Evolutionary conservation across 2,329 filamentous ascomycete genomes (phyloP).

Genomic region (Phyllosticta ampelicida): DNA sequence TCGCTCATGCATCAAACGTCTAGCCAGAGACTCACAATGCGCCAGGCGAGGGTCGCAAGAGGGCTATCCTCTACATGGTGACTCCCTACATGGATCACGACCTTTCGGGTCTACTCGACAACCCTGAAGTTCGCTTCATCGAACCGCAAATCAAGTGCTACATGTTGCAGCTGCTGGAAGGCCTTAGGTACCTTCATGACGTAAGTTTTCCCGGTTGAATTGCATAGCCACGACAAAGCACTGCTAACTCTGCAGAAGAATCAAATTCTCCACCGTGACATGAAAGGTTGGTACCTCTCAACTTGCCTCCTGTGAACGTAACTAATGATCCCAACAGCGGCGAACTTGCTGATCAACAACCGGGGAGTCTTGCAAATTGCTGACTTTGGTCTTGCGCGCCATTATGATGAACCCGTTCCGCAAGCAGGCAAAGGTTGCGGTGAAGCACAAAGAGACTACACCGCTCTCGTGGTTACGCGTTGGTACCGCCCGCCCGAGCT

Average conservation of each 20-base stretch:
- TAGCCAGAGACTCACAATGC: slow-evolving; percentile 33
- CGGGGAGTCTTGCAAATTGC: slow-evolving; percentile 88
- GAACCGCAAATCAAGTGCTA: slow-evolving; percentile 97
- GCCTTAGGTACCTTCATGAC: slow-evolving; percentile 81
- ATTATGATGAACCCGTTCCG: slow-evolving; percentile 80
- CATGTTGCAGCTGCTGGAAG: slow-evolving; percentile 83
- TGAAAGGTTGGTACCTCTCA: slow-evolving; percentile 49
- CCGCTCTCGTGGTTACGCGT: slow-evolving; percentile 87
- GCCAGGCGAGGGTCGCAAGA: slow-evolving; percentile 45
- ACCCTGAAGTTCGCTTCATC: slow-evolving; percentile 77
- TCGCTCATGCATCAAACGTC: slow-evolving; percentile 48
- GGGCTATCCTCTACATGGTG: slow-evolving; percentile 94
- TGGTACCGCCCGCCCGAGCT: slow-evolving; percentile 97
- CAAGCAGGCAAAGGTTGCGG: slow-evolving; percentile 68
- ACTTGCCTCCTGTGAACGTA: slow-evolving; percentile 18
- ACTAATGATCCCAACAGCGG: slow-evolving; percentile 41
- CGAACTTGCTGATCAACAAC: slow-evolving; percentile 94
- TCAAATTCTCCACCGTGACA: slow-evolving; percentile 85
- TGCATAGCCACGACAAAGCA: slow-evolving; percentile 23
- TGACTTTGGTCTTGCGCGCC: slow-evolving; percentile 87
- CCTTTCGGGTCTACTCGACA: slow-evolving; percentile 91
- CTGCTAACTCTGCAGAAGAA: slow-evolving; percentile 18
- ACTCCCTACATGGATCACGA: slow-evolving; percentile 99
- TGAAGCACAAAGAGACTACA: slow-evolving; percentile 82
- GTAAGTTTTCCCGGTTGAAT: not conserved